Evolutionary conservation across 164 flowering plant genomes (phyloP).

Genomic region (Chimonanthus praecox): DNA sequence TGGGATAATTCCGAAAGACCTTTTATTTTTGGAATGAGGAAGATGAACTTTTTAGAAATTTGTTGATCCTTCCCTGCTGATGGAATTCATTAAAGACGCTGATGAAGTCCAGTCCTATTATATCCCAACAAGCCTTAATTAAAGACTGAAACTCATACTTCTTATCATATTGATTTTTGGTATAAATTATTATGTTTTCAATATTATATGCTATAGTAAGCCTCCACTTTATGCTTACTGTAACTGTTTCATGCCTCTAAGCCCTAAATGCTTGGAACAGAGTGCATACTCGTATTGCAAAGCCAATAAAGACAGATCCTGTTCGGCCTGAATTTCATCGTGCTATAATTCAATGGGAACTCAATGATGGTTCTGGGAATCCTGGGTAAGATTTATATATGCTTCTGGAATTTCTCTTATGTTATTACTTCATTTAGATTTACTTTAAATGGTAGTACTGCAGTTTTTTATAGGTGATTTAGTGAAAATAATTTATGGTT

Average conservation of each 20-base stretch:
- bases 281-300: constrained; percentile 61
- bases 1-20: no score
- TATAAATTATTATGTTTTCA: not conserved
- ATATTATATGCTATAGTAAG: no score
- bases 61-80: no score
- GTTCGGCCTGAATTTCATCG: constrained; percentile 79
- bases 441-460: no score
- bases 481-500: no score
- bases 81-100: no score
- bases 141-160: not conserved
- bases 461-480: no score
- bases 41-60: no score
- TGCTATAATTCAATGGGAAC: constrained; percentile 64
- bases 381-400: constrained; percentile 56
- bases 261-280: constrained; percentile 24
- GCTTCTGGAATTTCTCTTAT: no score
- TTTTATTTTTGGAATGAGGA: no score
- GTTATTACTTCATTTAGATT: no score
- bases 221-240: not conserved
- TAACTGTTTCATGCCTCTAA: not conserved
- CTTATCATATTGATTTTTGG: not conserved
- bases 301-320: constrained; percentile 63
- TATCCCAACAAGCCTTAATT: not conserved
- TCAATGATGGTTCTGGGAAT: constrained; percentile 59
- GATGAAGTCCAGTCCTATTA: no score